Evolutionary conservation across 164 flowering plant species (phyloP).

Genomic region (Nymphaea thermarum): DNA sequence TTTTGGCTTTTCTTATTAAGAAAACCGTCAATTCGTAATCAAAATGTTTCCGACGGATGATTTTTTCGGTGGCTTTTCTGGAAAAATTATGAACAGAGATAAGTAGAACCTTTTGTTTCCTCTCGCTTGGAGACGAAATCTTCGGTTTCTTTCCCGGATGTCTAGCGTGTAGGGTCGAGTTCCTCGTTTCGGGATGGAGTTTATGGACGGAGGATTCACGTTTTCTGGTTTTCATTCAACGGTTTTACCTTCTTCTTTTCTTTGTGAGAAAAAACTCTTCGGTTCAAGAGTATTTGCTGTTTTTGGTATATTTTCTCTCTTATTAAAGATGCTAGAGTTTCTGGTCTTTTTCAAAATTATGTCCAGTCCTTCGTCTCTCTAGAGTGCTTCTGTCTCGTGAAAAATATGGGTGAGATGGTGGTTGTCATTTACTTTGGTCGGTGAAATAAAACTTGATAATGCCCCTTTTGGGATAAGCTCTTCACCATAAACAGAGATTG

Average conservation of each 20-base stretch:
- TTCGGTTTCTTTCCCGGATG: not conserved
- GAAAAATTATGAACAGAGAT: not conserved
- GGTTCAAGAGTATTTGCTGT: not conserved
- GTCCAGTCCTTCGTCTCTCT: too few relatives aligned
- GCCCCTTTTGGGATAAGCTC: not conserved
- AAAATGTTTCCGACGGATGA: not conserved
- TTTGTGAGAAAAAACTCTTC: not conserved
- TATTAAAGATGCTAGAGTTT: too few relatives aligned
- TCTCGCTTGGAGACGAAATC: not conserved
- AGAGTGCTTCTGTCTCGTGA: too few relatives aligned
- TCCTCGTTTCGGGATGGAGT: not conserved
- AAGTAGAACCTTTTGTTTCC: not conserved
- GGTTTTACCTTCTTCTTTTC: not conserved
- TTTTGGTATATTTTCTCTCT: not conserved
- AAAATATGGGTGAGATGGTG: not conserved
- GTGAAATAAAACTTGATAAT: not conserved
- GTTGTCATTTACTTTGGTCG: not conserved
- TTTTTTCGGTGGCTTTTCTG: not conserved
- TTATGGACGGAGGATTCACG: not conserved
- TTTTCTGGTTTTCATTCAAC: not conserved
- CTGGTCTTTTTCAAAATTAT: too few relatives aligned
- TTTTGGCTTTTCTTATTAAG: not conserved
- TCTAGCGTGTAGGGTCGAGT: too few relatives aligned
- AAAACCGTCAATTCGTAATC: not conserved
- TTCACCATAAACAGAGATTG: not conserved